Percentiles rank a stretch among this genome's conserved stretches.
These are phyloP conservation scores for Colletotrichum spinosum DNA, from an alignment of 2,329 filamentous ascomycete species.

Conservation along the genomic window DNA sequence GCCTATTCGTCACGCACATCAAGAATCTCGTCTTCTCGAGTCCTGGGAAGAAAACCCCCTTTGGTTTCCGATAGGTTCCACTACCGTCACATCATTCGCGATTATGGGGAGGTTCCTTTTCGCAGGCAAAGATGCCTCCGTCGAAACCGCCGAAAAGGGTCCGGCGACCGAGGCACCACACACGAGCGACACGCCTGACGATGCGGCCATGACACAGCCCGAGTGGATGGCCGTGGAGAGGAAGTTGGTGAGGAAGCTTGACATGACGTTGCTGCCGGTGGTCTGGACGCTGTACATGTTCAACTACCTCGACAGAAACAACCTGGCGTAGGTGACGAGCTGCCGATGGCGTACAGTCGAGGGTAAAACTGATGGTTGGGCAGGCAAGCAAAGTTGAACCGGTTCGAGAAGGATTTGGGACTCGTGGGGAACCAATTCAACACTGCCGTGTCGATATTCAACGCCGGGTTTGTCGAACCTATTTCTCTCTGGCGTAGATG, in stretches of 20 bases:
- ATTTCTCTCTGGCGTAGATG: background rate
- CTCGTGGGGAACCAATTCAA: slow-evolving; percentile 36
- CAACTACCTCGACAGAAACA: slow-evolving; percentile 37
- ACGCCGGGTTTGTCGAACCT: slow-evolving; percentile 17
- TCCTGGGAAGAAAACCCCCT: background rate
- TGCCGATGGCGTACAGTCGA: too few species aligned
- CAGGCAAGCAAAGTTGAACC: slow-evolving; percentile 32
- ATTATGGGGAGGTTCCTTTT: slow-evolving; percentile 13
- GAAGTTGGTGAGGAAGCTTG: slow-evolving; percentile 40
- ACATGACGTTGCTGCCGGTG: slow-evolving; percentile 41
- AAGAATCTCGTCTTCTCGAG: background rate
- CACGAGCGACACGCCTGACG: background rate
- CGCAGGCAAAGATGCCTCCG: slow-evolving; percentile 14
- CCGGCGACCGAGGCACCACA: background rate
- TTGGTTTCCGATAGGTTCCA: too few species aligned
- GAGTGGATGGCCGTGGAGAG: slow-evolving; percentile 30
- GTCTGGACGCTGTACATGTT: slow-evolving; percentile 37
- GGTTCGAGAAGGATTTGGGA: slow-evolving; percentile 31
- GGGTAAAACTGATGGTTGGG: slow-evolving; percentile 5
- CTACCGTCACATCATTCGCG: background rate
- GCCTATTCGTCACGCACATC: background rate
- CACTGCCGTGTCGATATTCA: slow-evolving; percentile 31
- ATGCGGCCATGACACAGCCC: slow-evolving; percentile 20
- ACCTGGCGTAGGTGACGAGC: slow-evolving; percentile 30
- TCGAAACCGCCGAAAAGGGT: slow-evolving; percentile 16